phyloP scores from a whole-genome alignment of 345 rosid species.

The Pistacia vera region DNA sequence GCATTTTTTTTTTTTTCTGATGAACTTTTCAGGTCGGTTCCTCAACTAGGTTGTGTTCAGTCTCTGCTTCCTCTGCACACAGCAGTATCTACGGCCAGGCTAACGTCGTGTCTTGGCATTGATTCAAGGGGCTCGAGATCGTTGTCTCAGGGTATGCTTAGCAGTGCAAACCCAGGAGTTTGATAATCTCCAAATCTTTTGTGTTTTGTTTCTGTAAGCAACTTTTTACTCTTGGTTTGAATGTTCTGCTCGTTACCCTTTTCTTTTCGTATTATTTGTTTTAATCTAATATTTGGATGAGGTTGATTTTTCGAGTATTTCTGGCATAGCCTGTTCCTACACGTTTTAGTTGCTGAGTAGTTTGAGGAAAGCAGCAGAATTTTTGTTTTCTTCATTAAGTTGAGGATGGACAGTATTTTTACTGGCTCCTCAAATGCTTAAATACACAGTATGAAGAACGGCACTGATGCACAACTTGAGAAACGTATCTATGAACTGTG shows the following conservation, averaged over 20 bases:
- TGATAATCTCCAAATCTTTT: constrained; percentile 65
- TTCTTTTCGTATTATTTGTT: neutral
- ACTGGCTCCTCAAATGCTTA: neutral
- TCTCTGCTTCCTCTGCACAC: constrained; percentile 84
- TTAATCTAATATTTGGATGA: neutral
- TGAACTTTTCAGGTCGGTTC: constrained; percentile 52
- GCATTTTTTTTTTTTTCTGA: neutral
- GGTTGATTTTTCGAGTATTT: neutral
- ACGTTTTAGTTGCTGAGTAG: neutral
- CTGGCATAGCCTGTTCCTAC: neutral
- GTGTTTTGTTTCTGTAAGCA: constrained; percentile 70
- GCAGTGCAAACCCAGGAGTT: constrained; percentile 97
- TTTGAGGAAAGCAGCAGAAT: neutral
- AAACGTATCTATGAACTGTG: neutral
- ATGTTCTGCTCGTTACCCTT: constrained; percentile 3
- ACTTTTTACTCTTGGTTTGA: constrained; percentile 32
- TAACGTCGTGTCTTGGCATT: constrained; percentile 84
- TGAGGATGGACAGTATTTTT: neutral
- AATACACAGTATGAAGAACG: neutral
- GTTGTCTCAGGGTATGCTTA: constrained; percentile 98
- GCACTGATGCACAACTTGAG: neutral
- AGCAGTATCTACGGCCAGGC: constrained; percentile 83
- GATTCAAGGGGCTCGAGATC: constrained; percentile 80
- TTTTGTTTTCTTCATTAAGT: neutral
- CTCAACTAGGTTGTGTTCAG: constrained; percentile 69